These are phyloP conservation scores for Russula abietina DNA, from an alignment of 768 basidiomycete genomes.

Conservation along the genomic window DNA sequence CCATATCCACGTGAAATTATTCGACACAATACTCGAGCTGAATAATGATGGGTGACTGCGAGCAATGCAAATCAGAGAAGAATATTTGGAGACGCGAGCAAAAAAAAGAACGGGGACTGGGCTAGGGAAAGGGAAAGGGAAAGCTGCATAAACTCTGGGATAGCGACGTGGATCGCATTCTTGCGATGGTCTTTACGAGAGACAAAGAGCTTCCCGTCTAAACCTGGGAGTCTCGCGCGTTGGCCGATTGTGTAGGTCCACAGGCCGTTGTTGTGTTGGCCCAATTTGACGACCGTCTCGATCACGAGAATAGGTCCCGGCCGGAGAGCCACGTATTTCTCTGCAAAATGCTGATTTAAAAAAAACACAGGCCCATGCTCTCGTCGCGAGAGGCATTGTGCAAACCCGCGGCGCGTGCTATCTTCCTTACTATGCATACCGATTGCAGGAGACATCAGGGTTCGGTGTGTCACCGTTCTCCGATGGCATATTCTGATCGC, in stretches of 20 bases:
- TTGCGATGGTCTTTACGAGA: constrained; percentile 54
- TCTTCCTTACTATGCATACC: constrained; percentile 59
- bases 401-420: constrained; percentile 57
- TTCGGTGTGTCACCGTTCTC: constrained; percentile 79
- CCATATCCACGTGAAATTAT: constrained; percentile 77
- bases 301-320: constrained; percentile 65
- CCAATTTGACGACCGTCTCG: constrained; percentile 48
- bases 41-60: constrained; percentile 57
- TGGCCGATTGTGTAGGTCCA: constrained; percentile 89
- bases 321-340: constrained; percentile 64
- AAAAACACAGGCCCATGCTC: constrained; percentile 94
- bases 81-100: not conserved
- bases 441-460: constrained; percentile 91
- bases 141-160: constrained; percentile 46
- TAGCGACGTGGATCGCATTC: constrained; percentile 74
- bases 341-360: constrained; percentile 35
- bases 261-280: constrained; percentile 63
- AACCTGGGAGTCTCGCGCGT: constrained; percentile 58
- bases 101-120: not conserved
- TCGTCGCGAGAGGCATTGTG: constrained; percentile 74
- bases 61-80: not conserved
- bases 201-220: constrained; percentile 62
- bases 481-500: constrained; percentile 73
- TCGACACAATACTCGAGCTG: constrained; percentile 31
- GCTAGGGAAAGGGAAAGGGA: not conserved